Base-by-base conservation (phyloP, 1,284 basidiomycete genomes). In the Ganoderma boninense region DNA sequence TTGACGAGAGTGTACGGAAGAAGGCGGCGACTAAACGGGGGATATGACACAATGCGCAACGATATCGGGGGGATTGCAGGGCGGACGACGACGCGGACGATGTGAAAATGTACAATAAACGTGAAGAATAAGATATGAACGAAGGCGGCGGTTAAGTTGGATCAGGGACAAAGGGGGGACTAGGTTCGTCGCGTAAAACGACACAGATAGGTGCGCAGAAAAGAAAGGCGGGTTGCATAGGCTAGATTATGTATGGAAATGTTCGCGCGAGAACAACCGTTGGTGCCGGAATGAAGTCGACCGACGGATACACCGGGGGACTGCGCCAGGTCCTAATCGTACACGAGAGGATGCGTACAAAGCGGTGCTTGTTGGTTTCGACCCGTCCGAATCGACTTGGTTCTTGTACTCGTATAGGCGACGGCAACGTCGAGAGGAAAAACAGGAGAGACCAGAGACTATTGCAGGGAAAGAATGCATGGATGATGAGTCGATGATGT, bases 51-150 rank as follows among this genome's bases (percentile, higher is more conserved):
- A 81, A 77, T 80, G 79, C 75, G 77, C 76, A 75, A 69, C 75
- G 66, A 74, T 76, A 71, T 78, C 78, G 77, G 64, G 77, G 64
- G 77, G 77, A 80, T 62, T 80, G 76, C 68, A 59, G 64, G 59
- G 77, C 67, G 76, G 77, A 76, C 62, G 69, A 73, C 80, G 79
- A 83, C 79, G 76, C 71, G 73, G 72, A 77, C 78, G 74, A 64
- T 56, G 26, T 57, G 54, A 74, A 76, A 78, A 79, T 77, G 79
- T 83, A 80, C 81, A 83, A 91, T 91, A 92, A 90, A 87, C 83
- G 72, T 91, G 89, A 91, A 88, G 86, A 91, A 93, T 92, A 92
- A 93, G 86, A 87, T 89, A 89, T 44, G 83, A 78, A 77, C 69
- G 79, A 79, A 78, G 74, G 77, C 71, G 73, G 78, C 71, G 73